Evolutionary conservation across 225 moss, liverwort and hornwort species (phyloP).

Genomic region (Sphagnum contortum): DNA sequence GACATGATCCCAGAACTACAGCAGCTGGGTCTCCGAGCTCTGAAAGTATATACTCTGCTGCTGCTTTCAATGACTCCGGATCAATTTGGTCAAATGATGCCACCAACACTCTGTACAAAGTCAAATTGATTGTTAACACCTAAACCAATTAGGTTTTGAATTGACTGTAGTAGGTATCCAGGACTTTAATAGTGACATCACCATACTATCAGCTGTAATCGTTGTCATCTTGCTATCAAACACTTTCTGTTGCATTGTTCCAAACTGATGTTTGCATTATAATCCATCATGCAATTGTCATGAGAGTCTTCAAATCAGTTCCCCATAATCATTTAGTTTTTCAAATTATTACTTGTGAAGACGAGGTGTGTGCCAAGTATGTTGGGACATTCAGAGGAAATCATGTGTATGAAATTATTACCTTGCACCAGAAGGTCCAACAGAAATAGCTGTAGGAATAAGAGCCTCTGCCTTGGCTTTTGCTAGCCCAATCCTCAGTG

Average conservation of each 20-base stretch:
- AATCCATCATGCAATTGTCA: no score
- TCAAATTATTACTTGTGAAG: no score
- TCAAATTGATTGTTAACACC: background rate
- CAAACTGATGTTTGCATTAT: no score
- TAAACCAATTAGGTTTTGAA: background rate
- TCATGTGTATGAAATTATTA: constrained; percentile 5
- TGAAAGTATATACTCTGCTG: constrained; percentile 64
- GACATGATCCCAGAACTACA: constrained; percentile 69
- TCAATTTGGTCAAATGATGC: constrained; percentile 56
- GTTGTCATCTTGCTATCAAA: no score
- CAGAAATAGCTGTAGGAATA: constrained; percentile 21
- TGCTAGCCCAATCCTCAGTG: constrained; percentile 64
- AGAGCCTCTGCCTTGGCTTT: constrained; percentile 64
- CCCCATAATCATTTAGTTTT: no score
- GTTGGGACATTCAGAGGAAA: no score
- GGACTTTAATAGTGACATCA: no score
- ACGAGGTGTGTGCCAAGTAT: no score
- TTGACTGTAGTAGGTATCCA: background rate
- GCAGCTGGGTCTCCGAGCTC: constrained; percentile 82
- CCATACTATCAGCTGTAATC: no score
- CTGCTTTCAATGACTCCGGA: constrained; percentile 68
- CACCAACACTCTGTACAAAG: constrained; percentile 62
- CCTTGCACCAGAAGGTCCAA: constrained; percentile 62
- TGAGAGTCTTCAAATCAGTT: no score
- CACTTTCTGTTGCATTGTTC: no score